Evolutionary conservation across 2,329 filamentous ascomycete species (phyloP).

Genomic region (Sporothrix dimorphospora): DNA sequence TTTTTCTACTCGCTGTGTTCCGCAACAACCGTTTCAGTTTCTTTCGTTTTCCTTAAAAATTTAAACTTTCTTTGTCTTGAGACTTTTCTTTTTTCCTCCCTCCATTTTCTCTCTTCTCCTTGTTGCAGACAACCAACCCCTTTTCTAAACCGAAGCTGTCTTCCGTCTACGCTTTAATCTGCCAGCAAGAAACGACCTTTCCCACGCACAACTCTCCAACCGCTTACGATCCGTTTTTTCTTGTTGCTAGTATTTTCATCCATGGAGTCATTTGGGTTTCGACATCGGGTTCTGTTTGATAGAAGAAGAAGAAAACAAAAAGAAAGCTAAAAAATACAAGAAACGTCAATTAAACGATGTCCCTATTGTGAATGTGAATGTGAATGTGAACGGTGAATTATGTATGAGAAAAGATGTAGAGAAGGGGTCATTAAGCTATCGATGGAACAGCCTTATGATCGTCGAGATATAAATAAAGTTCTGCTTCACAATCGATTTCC

Average conservation of each 20-base stretch:
- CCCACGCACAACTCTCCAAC: not conserved
- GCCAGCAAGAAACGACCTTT: not conserved
- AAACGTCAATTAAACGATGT: not conserved
- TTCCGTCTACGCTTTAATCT: not conserved
- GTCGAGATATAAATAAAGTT: slow-evolving; percentile 10
- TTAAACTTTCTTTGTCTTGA: not conserved
- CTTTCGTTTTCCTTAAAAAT: not conserved
- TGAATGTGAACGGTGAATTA: not conserved
- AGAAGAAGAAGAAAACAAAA: slow-evolving; percentile 6
- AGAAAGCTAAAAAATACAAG: not conserved
- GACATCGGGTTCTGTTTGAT: slow-evolving; percentile 18
- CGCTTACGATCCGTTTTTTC: slow-evolving; percentile 2
- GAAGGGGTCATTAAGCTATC: not conserved
- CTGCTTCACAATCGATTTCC: not conserved
- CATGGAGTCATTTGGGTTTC: slow-evolving; percentile 14
- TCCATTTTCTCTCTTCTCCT: not conserved
- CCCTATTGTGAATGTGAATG: not conserved
- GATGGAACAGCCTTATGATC: not conserved
- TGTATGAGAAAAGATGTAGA: not conserved
- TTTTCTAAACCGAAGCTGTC: not conserved
- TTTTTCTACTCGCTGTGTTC: not conserved
- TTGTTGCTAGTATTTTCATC: slow-evolving; percentile 1
- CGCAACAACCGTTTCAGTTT: not conserved
- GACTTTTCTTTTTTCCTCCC: not conserved
- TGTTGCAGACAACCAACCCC: not conserved